These are phyloP conservation scores for Citrus australasica DNA, from an alignment of 345 rosid genomes.

Conservation along the genomic window DNA sequence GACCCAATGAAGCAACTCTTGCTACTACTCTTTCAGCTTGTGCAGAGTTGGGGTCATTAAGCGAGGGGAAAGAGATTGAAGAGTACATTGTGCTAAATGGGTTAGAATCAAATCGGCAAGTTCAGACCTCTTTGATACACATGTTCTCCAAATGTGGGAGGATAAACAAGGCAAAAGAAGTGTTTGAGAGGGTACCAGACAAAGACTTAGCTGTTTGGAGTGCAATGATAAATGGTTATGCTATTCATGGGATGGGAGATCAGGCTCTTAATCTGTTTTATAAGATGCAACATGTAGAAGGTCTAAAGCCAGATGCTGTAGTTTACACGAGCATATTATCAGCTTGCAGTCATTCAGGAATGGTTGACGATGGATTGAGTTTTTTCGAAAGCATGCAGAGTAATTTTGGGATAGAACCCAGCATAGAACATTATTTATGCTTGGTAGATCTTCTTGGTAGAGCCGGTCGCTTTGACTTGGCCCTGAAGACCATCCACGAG, in stretches of 20 bases:
- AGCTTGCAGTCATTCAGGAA: slow-evolving; percentile 29
- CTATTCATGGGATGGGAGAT: slow-evolving; percentile 27
- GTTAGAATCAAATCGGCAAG: slow-evolving; percentile 11
- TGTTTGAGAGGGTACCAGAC: slow-evolving; percentile 10
- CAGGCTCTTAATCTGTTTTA: slow-evolving; percentile 24
- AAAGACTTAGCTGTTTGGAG: slow-evolving; percentile 27
- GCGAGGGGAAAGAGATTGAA: slow-evolving; percentile 21
- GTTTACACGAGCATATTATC: slow-evolving; percentile 22
- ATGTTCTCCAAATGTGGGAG: slow-evolving; percentile 30
- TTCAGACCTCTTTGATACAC: slow-evolving; percentile 30
- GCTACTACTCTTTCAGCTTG: slow-evolving; percentile 28
- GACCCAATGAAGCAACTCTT: slow-evolving; percentile 26
- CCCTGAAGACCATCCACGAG: slow-evolving; percentile 13
- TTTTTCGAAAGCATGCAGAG: slow-evolving; percentile 19
- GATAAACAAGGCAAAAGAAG: slow-evolving; percentile 19
- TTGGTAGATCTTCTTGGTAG: slow-evolving; percentile 32
- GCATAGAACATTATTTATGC: slow-evolving; percentile 27
- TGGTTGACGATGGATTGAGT: slow-evolving; percentile 22
- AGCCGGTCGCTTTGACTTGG: slow-evolving; percentile 29
- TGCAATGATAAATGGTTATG: slow-evolving; percentile 29
- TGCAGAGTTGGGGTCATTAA: slow-evolving; percentile 21
- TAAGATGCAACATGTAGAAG: slow-evolving; percentile 16
- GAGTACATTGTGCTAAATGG: slow-evolving; percentile 15
- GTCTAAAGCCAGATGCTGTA: slow-evolving; percentile 22
- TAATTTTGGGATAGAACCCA: slow-evolving; percentile 26